Percentiles rank a stretch among this genome's conserved stretches.
phyloP scores from a whole-genome alignment of 2,329 filamentous ascomycete species.

The Fonsecaea erecta region DNA sequence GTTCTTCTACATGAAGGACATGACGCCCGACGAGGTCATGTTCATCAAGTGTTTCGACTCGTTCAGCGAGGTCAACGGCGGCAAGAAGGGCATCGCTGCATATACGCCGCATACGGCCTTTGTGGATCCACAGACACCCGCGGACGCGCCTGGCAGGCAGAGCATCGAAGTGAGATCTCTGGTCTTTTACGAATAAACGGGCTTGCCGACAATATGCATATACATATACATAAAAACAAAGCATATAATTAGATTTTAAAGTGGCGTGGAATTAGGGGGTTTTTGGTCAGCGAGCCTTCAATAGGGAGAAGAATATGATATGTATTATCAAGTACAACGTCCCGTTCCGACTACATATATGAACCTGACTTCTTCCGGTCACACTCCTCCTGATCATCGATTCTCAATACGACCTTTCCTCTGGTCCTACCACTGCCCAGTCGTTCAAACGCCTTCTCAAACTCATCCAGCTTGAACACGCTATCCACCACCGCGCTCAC shows the following conservation, averaged over 20 bases:
- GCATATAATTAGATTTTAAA: conserved; percentile 1
- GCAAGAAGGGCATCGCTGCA: conserved; percentile 51
- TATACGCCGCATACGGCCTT: conserved; percentile 62
- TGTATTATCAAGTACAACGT: not conserved
- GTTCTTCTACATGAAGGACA: conserved; percentile 71
- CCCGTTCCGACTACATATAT: not conserved
- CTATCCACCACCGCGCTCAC: conserved; percentile 48
- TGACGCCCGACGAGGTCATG: conserved; percentile 63
- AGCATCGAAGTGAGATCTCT: conserved; percentile 69
- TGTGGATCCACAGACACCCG: conserved; percentile 58
- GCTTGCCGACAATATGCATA: too few relatives aligned
- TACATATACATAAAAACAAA: not conserved
- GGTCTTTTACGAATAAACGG: conserved; percentile 63
- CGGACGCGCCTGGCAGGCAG: conserved; percentile 57
- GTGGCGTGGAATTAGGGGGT: conserved; percentile 2
- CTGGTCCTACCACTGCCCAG: conserved; percentile 47
- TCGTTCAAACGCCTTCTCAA: conserved; percentile 47
- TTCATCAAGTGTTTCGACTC: conserved; percentile 63
- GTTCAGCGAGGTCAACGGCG: conserved; percentile 44
- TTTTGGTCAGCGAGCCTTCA: not conserved
- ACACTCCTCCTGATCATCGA: conserved; percentile 16
- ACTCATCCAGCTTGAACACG: conserved; percentile 49
- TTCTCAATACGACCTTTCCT: conserved; percentile 51
- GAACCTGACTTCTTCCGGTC: not conserved
- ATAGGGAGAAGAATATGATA: not conserved